Evolutionary conservation across 2,329 filamentous ascomycete species (phyloP).

Genomic region (Paramyrothecium sp.): DNA sequence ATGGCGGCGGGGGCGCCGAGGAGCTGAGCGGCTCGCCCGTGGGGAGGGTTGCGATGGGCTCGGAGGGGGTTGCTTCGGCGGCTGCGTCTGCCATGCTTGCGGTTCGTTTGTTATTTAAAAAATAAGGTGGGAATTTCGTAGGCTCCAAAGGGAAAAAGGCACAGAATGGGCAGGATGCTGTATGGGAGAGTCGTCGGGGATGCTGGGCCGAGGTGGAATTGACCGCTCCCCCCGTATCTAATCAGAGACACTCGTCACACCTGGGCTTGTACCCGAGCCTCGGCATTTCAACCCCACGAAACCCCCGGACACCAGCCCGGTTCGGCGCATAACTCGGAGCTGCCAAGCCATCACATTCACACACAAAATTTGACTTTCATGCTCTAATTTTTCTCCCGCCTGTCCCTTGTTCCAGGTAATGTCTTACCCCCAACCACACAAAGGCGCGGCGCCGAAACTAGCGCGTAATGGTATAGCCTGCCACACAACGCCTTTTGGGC

Average conservation of each 20-base stretch:
- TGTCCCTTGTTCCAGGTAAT: no score
- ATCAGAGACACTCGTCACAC: not conserved
- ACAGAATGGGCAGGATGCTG: not conserved
- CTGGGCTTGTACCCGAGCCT: not conserved
- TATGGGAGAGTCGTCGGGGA: not conserved
- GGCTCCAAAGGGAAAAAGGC: no score
- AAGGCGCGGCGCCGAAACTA: no score
- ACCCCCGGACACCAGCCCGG: not conserved
- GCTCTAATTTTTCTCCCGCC: no score
- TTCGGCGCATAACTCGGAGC: no score
- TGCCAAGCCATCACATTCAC: no score
- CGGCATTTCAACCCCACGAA: not conserved
- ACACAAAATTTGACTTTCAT: no score
- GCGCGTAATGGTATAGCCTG: no score
- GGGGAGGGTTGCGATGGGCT: constrained; percentile 10
- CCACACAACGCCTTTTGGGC: no score
- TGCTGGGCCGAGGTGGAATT: not conserved
- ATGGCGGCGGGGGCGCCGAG: constrained; percentile 2
- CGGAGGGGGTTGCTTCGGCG: constrained; percentile 3
- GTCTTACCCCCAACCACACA: no score
- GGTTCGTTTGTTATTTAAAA: no score
- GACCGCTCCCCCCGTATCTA: not conserved
- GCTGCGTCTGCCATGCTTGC: not conserved
- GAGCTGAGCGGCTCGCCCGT: constrained; percentile 8
- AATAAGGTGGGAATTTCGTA: no score